Evolutionary conservation across 116 monocot genomes (phyloP).

Genomic region (Iris pallida): DNA sequence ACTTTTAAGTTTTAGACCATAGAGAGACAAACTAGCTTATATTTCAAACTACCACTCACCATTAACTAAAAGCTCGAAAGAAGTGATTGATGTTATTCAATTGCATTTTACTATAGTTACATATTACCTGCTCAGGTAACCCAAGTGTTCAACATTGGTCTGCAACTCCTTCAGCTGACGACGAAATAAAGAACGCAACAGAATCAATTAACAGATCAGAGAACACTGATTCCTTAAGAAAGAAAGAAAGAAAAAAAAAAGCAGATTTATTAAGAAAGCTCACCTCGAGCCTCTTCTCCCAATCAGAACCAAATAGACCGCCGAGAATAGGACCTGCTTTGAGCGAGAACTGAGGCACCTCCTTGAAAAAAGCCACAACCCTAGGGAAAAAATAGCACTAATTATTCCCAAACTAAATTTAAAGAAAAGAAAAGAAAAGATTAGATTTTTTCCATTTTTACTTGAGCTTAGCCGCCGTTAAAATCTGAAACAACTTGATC

Average conservation of each 20-base stretch:
- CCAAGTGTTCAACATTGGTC: conserved; percentile 58
- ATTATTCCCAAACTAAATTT: neutral
- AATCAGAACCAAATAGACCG: conserved; percentile 51
- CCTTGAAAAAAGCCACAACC: conserved; percentile 65
- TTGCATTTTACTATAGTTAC: no score
- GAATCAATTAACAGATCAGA: neutral
- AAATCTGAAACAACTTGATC: conserved; percentile 51
- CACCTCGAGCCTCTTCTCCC: conserved; percentile 80
- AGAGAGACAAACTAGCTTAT: no score
- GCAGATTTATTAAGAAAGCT: neutral
- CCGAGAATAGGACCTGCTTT: conserved; percentile 40
- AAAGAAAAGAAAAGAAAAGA: neutral
- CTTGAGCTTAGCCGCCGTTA: conserved; percentile 61
- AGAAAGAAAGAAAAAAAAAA: no score
- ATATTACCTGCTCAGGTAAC: conserved; percentile 48
- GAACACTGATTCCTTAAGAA: neutral
- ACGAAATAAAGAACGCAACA: neutral
- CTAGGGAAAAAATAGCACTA: conserved; percentile 21
- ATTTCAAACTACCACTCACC: no score
- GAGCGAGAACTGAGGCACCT: conserved; percentile 59
- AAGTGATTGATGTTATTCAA: no score
- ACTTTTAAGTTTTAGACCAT: no score
- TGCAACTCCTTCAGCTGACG: conserved; percentile 56
- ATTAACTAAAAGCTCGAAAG: no score
- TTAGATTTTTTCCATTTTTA: conserved; percentile 3